Base-by-base conservation (phyloP, 2,329 filamentous ascomycete genomes). In the Beauveria varroae region DNA sequence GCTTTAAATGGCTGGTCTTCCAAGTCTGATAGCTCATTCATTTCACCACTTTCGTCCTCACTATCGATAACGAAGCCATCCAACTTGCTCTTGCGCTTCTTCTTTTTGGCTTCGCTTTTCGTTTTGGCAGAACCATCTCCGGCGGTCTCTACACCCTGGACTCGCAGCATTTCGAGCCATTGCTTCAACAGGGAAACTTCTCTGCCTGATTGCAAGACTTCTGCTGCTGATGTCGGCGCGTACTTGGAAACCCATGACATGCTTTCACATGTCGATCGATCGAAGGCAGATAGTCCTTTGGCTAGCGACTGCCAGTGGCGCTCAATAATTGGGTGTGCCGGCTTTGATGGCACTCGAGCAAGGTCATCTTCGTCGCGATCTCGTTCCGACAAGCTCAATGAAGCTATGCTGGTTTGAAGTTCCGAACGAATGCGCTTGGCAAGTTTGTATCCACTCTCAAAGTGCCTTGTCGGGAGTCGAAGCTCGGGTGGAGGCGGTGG, bases 161-260 rank as follows among this genome's bases (percentile, higher is more conserved):
- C 86, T 62, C 86, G 89, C 51, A 96, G 79, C 40, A 82, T 85
- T 62, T 84, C 80, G 8, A 99, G 77, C 95, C 95, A 99, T 63
- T 93, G 85, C 62, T 86, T 87, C 26, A 99, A 75, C 9, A 93
- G 76, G 1, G 79, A 69, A 1, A 86, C 85, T 71, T 97, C 91
- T 50, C 78, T 82, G 2, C 89, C 88, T 18, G 78, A 72, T 68
- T 97, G 93, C 12, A 99, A 78, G 1, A 98, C 86, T 62, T 93
- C 86, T 4, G 78, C 77, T 2, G 91, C 86, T 41, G 75, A 78
- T 28, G 73, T 75, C 0, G 95, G 95, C 0, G 89, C 85, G 74
- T 98, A 96, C 69, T 98, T 97, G 46, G 93, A 87, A 2, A 80
- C 73, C 95, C 95, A 99, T 9, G 85, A 75, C 30, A 81, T 75